A percentile compares a stretch with the other conserved stretches of the same genome.
Conservation (phyloP, 1,284 basidiomycete species). For the Cutaneotrichosporon daszewskae region DNA sequence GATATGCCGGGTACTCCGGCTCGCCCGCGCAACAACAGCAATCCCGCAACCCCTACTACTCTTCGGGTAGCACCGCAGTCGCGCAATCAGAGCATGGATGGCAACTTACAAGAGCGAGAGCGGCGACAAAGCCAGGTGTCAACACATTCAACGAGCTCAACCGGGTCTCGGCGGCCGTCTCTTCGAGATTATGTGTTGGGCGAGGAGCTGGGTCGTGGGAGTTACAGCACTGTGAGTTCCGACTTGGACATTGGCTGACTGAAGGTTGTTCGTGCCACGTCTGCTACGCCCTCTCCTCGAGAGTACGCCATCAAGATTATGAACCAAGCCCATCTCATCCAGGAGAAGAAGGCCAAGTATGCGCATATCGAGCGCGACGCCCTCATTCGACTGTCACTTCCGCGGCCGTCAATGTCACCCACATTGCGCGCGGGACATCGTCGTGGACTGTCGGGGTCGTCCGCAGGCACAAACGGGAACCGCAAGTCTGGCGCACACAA, state of each 20-base stretch:
- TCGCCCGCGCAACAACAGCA: background rate
- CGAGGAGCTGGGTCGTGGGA: conserved; percentile 46
- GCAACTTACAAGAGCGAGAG: conserved; percentile 23
- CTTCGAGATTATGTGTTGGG: conserved; percentile 42
- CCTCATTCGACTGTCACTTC: conserved; percentile 48
- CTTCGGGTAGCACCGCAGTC: background rate
- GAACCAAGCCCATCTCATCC: conserved; percentile 50
- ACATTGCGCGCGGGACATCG: background rate
- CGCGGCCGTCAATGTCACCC: conserved; percentile 11
- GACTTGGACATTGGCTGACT: background rate
- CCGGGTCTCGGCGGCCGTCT: conserved; percentile 21
- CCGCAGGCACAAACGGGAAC: conserved; percentile 6
- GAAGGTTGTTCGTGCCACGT: conserved; percentile 5
- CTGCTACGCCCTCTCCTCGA: background rate
- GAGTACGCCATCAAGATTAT: conserved; percentile 53
- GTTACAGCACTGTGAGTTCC: conserved; percentile 44
- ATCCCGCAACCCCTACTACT: background rate
- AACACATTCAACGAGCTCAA: conserved; percentile 17
- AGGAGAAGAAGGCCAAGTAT: conserved; percentile 53
- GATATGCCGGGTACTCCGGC: conserved; percentile 3
- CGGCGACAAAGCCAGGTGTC: conserved; percentile 34
- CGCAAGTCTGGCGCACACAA: background rate
- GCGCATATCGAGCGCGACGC: conserved; percentile 53
- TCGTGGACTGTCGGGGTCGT: conserved; percentile 31
- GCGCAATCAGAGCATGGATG: conserved; percentile 1